These are phyloP conservation scores for Ganoderma leucocontextum DNA, from an alignment of 1,284 basidiomycete species.

Conservation along the genomic window DNA sequence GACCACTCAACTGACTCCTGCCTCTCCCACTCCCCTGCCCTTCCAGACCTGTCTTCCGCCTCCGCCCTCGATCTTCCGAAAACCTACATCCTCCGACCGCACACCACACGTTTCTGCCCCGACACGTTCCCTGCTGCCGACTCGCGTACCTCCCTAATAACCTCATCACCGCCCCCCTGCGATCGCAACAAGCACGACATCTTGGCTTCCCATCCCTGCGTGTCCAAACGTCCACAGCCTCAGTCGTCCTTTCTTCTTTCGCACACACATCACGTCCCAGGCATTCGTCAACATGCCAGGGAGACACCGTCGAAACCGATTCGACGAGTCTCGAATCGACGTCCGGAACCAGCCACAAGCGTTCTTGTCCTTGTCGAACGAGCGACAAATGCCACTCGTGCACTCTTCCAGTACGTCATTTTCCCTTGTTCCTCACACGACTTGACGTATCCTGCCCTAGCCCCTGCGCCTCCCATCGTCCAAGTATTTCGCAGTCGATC, in stretches of 20 bases:
- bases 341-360: slow-evolving; percentile 27
- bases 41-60: neutral
- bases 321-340: slow-evolving; percentile 23
- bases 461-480: neutral
- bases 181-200: slow-evolving; percentile 23
- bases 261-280: neutral
- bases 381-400: slow-evolving; percentile 19
- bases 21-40: slow-evolving; percentile 2
- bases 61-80: slow-evolving; percentile 5
- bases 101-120: slow-evolving; percentile 7
- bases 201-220: slow-evolving; percentile 1
- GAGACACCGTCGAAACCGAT: slow-evolving; percentile 10
- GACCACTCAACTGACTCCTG: slow-evolving; percentile 10
- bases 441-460: slow-evolving; percentile 14
- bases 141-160: slow-evolving; percentile 13
- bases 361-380: slow-evolving; percentile 27
- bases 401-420: slow-evolving; percentile 22
- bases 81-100: slow-evolving; percentile 19
- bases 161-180: slow-evolving; percentile 20
- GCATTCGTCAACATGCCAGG: slow-evolving; percentile 5
- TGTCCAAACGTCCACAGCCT: slow-evolving; percentile 1
- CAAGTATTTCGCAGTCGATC: neutral
- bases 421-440: slow-evolving; percentile 14
- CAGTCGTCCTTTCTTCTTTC: neutral
- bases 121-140: slow-evolving; percentile 17